Percentiles rank a stretch among this genome's conserved stretches.
phyloP scores from a whole-genome alignment of 116 monocot genomes.

The Dioscorea cayenensis region DNA sequence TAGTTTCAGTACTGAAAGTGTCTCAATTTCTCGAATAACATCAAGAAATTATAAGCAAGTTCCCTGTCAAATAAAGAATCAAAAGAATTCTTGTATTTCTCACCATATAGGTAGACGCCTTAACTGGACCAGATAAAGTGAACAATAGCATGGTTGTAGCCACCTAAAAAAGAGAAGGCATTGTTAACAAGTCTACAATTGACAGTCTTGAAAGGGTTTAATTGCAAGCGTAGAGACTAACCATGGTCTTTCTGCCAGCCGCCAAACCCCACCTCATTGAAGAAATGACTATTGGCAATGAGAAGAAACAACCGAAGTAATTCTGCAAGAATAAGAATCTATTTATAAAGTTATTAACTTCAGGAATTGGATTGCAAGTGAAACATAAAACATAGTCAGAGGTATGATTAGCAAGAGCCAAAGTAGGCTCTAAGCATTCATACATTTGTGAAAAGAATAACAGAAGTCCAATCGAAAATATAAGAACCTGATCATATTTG shows the following conservation, averaged over 20 bases:
- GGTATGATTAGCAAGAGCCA: too few relatives aligned
- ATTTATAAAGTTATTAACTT: conserved; percentile 1
- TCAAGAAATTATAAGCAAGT: not conserved
- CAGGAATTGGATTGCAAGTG: not conserved
- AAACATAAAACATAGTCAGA: too few relatives aligned
- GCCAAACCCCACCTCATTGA: conserved; percentile 86
- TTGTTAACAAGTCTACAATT: not conserved
- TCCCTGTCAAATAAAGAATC: not conserved
- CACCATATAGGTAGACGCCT: conserved; percentile 83
- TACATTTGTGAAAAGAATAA: too few relatives aligned
- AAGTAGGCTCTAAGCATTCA: too few relatives aligned
- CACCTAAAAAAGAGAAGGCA: conserved; percentile 36
- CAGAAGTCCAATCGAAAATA: too few relatives aligned
- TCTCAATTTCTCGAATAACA: too few relatives aligned
- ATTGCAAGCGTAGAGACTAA: conserved; percentile 14
- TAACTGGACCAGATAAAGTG: conserved; percentile 82
- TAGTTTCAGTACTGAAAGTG: too few relatives aligned
- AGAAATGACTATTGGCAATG: conserved; percentile 86
- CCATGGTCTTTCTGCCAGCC: conserved; percentile 97
- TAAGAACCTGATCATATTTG: too few relatives aligned
- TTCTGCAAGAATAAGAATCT: conserved; percentile 36
- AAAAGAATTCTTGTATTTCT: conserved; percentile 6
- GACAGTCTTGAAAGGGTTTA: not conserved
- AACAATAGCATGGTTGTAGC: conserved; percentile 77
- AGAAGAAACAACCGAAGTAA: conserved; percentile 85